Evolutionary conservation across 805 yeast species (phyloP), one percentile per base, ranked within the genome.

Genomic region (Starmerella gropengiesseri): DNA sequence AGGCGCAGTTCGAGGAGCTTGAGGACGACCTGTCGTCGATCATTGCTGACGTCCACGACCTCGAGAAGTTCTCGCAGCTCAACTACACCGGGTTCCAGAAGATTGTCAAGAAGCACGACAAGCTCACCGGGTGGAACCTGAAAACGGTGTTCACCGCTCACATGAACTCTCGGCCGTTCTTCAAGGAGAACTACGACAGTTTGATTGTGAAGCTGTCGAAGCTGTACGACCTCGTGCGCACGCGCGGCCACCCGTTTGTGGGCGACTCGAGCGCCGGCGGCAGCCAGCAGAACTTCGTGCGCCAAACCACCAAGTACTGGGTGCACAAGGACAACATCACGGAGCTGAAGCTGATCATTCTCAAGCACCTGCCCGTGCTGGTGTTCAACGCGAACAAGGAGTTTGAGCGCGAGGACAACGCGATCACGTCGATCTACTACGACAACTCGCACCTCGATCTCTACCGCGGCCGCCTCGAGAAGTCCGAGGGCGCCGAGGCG

Each of bases 241-340:
- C 97, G 1, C 75, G 95, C 54, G 98, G 98, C 55, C 82, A 85
- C 59, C 97, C 98, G 12, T 83, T 85, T 30, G 73, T 76, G 56
- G 97, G 97, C 50, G 98, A 91, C 64, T 78, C 95, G 4, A 61
- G 96, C 5, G 96, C 98, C n/a, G 98, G 98, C 58, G 98, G 98
- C 33, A 73, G 81, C 32, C 96, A 87, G 70, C 98, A 91, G 63
- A 91, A 91, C 67, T 91, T 91, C 57, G 97, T 91, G 35, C 81
- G 98, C 64, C 98, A 91, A 65, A 91, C 98, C 17, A 91, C 98
- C 7, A 91, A 91, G 60, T 91, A 91, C 65, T 91, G 99, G 99
- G 97, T 91, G 25, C 98, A 91, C 59, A 95, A 96, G 2, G 97
- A 91, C 63, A 89, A 91, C 62, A 86, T 91, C 60, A 91, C 97